These are phyloP conservation scores for Porpolomopsis calyptriformis DNA, from an alignment of 768 basidiomycete genomes.

Conservation along the genomic window DNA sequence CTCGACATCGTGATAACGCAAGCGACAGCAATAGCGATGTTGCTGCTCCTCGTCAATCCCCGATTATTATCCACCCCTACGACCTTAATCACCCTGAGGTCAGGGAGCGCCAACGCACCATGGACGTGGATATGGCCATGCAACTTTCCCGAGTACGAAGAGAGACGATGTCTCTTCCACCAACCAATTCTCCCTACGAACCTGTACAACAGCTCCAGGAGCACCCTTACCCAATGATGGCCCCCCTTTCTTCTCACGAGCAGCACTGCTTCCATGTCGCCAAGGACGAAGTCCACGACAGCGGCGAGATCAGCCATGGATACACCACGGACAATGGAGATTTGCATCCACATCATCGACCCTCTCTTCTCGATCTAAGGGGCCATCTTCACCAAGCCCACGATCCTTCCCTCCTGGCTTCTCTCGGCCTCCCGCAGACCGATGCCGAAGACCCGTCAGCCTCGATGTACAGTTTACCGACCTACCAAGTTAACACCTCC, in stretches of 20 bases:
- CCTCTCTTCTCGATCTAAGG: conserved; percentile 24
- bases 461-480: conserved; percentile 43
- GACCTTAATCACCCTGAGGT: conserved; percentile 66
- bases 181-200: conserved; percentile 24
- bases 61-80: conserved; percentile 49
- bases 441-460: conserved; percentile 23
- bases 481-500: conserved; percentile 53
- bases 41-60: conserved; percentile 44
- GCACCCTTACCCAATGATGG: conserved; percentile 20
- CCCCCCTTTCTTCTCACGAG: conserved; percentile 37
- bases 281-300: conserved; percentile 16
- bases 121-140: conserved; percentile 91
- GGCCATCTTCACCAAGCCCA: conserved; percentile 34
- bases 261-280: conserved; percentile 37
- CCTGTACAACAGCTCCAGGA: conserved; percentile 16
- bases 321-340: conserved; percentile 16
- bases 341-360: conserved; percentile 13
- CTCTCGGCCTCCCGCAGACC: conserved; percentile 10
- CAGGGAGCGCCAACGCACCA: conserved; percentile 79
- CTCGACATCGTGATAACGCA: conserved; percentile 25
- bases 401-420: conserved; percentile 39
- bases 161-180: conserved; percentile 39
- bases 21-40: conserved; percentile 32
- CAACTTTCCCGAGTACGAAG: conserved; percentile 64
- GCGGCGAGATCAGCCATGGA: conserved; percentile 13